Conservation (phyloP, 345 rosid species). For the Xanthoceras sorbifolium region DNA sequence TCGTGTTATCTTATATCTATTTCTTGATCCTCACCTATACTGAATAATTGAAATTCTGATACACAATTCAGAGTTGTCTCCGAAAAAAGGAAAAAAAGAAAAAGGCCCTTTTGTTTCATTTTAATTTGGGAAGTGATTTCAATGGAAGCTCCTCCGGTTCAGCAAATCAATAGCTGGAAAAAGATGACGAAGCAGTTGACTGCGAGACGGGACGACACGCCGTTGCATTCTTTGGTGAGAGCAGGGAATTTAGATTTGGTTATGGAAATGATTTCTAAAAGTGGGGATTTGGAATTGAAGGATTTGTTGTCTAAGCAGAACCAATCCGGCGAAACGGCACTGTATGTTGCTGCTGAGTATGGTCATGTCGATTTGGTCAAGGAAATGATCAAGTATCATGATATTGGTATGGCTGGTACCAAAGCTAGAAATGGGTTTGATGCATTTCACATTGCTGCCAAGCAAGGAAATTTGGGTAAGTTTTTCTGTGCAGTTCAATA, state of each 20-base stretch:
- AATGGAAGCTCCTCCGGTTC: slow-evolving; percentile 38
- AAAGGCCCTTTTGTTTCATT: not conserved
- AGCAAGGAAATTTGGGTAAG: slow-evolving; percentile 78
- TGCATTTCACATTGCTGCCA: slow-evolving; percentile 89
- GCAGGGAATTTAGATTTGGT: slow-evolving; percentile 53
- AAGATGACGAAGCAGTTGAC: slow-evolving; percentile 74
- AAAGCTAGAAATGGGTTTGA: slow-evolving; percentile 85
- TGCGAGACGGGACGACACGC: slow-evolving; percentile 70
- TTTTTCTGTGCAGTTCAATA: slow-evolving; percentile 3
- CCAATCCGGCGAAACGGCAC: slow-evolving; percentile 80
- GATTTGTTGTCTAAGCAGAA: slow-evolving; percentile 63
- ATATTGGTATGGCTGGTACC: slow-evolving; percentile 52
- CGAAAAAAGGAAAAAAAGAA: not conserved
- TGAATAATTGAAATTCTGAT: slow-evolving; percentile 12
- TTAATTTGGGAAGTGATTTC: not conserved
- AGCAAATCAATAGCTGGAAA: slow-evolving; percentile 41
- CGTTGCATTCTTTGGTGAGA: slow-evolving; percentile 67
- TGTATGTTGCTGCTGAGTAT: slow-evolving; percentile 81
- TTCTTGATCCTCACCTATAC: not conserved
- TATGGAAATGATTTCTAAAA: slow-evolving; percentile 46
- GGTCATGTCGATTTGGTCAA: slow-evolving; percentile 65
- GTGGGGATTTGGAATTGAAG: slow-evolving; percentile 47
- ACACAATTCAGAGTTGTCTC: not conserved
- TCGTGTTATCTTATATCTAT: slow-evolving; percentile 5
- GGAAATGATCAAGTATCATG: slow-evolving; percentile 61